Base-by-base conservation (phyloP, 2,329 filamentous ascomycete species). In the Leptodontidium sp. region DNA sequence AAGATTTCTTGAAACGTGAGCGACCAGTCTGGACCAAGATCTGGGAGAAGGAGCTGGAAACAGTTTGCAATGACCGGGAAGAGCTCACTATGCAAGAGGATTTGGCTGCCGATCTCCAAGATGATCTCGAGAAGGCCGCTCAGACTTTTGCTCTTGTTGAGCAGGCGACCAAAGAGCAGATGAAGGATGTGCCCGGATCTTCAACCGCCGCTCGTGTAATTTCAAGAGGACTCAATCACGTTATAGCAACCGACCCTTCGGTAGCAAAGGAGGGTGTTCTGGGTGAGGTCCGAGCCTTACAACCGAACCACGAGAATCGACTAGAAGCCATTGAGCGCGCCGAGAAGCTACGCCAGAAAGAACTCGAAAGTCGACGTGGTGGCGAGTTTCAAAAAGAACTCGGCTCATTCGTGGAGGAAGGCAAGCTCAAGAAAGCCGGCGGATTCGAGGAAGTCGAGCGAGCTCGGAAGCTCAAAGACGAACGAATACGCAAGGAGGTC, bases 21-120 rank as follows among this genome's bases (percentile, higher is more conserved):
- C 97, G 97, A 80, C 96, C 96, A 0, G 85, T 98, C 68, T 99
- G 96, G 95, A 98, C 94, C 65, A 98, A 98, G 87, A 97, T 98
- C 72, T 99, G 96, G 96, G 95, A 98, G 86, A 94, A 97, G 81
- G 94, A 98, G 80, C 85, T 99, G 57, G 93, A 98, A 80, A 91
- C 95, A 64, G 95, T 99, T 2, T 98, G 96, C 82, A 94, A 97
- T 79, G 96, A 98, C 77, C 90, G 94, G 73, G 95, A 98, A 78
- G 90, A 98, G 80, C 88, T 99, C 74, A 96, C 94, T 61, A 92
- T 98, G 85, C 95, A 97, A 84, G 96, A 99, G 82, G 96, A 98
- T 75, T 87, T 99, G 71, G 91, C 95, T 72, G 89, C 94, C 55
- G 96, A 99, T 82, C 82, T 99, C 71, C 90, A 96, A 77, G 94